Base-by-base conservation (phyloP, 441 rosid species). In the Populus hybrid region DNA sequence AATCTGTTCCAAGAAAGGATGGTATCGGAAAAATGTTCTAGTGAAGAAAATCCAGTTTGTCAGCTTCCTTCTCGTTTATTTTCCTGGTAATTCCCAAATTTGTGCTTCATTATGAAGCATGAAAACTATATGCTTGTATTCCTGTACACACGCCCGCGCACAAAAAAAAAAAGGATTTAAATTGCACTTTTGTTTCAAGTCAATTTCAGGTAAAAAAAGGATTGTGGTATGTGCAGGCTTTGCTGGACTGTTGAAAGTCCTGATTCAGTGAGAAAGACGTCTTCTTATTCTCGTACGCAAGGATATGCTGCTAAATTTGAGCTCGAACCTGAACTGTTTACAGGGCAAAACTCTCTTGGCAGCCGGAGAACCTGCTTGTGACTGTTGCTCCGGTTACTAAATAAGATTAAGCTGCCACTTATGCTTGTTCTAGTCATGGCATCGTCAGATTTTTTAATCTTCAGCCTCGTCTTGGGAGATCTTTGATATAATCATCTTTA, bases 1-100 rank as follows among this genome's bases (percentile, higher is more conserved):
- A 92, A 80, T 89, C 98, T 9, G 86, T 90, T 72, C 91, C 93
- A 6, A 86, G 98, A 80, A 85, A 84, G 79, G 91, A 85, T 30
- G 95, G 96, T 32, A 72, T 72, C 10, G 99, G 95, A 20, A 95
- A 95, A 87, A 92, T 95, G 98, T 93, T 91, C 82, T 95, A 86
- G 83, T 67, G 63, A 64, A 71, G 67, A 69, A 74, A 71, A n/a
- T 20, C 50, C 35, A 40, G 78, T 66, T 26, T 24, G 10, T 71
- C 57, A 20, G 34, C 7, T 2, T 34, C 11, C 26, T 4, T 61
- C 53, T 53, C n/a, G 21, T 53, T 11, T 36, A 16, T 35, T 46
- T 35, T 34, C 28, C 8, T 72, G 65, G 65, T 32, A 20, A 61
- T n/a, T 18, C n/a, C 8, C 10, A 40, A 23, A 21, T 1, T 18